Conservation (phyloP, 2,329 filamentous ascomycete species). For the Paecilomyces niveus region DNA sequence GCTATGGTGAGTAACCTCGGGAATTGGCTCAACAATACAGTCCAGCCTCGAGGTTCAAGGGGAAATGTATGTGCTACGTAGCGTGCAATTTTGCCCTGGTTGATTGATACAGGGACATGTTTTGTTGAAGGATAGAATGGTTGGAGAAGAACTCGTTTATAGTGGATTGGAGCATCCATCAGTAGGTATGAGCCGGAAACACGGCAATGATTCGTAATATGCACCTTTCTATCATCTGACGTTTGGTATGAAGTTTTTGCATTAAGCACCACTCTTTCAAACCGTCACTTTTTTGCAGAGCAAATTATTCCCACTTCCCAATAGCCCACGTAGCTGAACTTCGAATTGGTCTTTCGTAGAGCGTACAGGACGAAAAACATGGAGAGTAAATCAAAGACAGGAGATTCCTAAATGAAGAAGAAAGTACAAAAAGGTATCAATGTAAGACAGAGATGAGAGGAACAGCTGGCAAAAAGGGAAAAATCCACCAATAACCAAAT, state of each 20-base stretch:
- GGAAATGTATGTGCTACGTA: neutral
- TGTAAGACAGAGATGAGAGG: neutral
- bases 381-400: neutral
- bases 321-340: neutral
- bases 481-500: neutral
- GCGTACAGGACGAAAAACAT: neutral
- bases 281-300: neutral
- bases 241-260: neutral
- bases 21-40: neutral
- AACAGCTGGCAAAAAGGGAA: neutral
- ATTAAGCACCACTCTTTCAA: neutral
- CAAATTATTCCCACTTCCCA: neutral
- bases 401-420: neutral
- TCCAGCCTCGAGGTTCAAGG: neutral
- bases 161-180: neutral
- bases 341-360: neutral
- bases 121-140: neutral
- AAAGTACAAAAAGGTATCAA: neutral
- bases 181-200: too few relatives aligned
- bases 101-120: neutral
- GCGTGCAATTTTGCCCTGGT: neutral
- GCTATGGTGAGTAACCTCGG: neutral
- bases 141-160: neutral
- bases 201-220: neutral
- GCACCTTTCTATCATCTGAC: neutral